Evolutionary conservation across 148 eudicot genomes (phyloP).

Genomic region (Chenopodium quinoa): DNA sequence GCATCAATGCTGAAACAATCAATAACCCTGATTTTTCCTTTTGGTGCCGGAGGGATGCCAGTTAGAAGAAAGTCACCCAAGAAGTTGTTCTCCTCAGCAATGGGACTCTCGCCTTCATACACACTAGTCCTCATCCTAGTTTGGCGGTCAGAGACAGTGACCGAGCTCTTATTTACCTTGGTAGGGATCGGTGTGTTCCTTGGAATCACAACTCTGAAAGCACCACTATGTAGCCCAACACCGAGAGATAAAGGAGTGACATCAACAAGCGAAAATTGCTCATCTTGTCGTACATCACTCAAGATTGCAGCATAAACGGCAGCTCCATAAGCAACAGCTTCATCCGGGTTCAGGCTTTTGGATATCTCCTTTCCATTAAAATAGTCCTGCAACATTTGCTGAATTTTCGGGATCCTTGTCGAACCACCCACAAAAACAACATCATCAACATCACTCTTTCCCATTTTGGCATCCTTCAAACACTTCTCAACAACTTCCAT

Average conservation of each 20-base stretch:
- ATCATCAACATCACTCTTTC: not conserved
- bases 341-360: conserved; percentile 8
- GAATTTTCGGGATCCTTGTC: not conserved
- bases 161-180: not conserved
- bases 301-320: not conserved
- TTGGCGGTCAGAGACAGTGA: not conserved
- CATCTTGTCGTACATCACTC: not conserved
- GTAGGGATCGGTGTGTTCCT: too few species aligned
- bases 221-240: not conserved
- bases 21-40: too few species aligned
- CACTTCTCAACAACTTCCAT: not conserved
- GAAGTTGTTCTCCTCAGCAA: not conserved
- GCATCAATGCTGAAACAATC: not conserved
- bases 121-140: not conserved
- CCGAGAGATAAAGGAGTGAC: not conserved
- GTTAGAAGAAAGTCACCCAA: not conserved
- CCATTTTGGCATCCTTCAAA: not conserved
- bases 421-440: not conserved
- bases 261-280: not conserved
- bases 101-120: not conserved
- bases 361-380: not conserved
- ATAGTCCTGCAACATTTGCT: not conserved
- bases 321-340: conserved; percentile 4
- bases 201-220: not conserved
- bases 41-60: not conserved